Conservation (phyloP, 1,284 basidiomycete species). For the Ustilago shanxiensis region DNA sequence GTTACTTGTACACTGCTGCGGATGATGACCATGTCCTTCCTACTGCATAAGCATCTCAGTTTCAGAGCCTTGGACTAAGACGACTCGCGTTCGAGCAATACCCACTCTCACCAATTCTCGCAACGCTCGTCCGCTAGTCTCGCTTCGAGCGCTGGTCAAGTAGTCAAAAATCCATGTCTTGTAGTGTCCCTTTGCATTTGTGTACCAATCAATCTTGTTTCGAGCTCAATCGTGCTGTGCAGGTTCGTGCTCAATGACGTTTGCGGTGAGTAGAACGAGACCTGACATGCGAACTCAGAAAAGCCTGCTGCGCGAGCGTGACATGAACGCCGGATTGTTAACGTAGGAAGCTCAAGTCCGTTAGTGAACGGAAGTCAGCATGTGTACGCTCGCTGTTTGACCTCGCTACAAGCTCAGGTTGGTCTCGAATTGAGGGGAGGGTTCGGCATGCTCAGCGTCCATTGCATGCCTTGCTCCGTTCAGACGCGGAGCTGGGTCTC, state of each 20-base stretch:
- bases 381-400: no score
- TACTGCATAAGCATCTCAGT: conserved; percentile 37
- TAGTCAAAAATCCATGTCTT: background rate
- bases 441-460: no score
- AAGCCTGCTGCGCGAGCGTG: no score
- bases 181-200: conserved; percentile 3
- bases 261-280: no score
- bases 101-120: background rate
- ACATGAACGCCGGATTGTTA: no score
- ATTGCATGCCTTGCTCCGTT: background rate
- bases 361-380: no score
- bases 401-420: no score
- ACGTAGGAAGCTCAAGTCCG: no score
- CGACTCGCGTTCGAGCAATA: background rate
- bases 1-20: conserved; percentile 62
- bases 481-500: background rate
- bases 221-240: background rate
- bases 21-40: conserved; percentile 64
- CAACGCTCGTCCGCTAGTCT: background rate
- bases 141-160: background rate
- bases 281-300: no score
- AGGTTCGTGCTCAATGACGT: no score
- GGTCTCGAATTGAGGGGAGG: no score
- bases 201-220: conserved; percentile 5
- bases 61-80: background rate